phyloP scores from a whole-genome alignment of 352 stramenopile species.

The Phytophthora pisi region DNA sequence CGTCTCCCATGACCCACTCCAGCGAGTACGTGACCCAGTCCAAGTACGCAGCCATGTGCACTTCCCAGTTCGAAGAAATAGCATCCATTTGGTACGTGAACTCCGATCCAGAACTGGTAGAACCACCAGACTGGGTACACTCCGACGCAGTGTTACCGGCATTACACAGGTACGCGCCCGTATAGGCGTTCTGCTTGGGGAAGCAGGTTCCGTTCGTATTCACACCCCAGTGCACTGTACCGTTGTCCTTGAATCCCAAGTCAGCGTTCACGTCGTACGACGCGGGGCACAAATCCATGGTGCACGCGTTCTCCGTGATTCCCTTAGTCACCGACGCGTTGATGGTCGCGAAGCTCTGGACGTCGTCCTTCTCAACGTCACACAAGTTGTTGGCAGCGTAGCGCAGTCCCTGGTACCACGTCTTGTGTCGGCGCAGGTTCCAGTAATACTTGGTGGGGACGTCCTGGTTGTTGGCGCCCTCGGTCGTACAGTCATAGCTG shows the following conservation, averaged over 20 bases:
- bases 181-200: constrained; percentile 46
- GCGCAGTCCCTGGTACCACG: constrained; percentile 65
- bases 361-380: constrained; percentile 11
- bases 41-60: constrained; percentile 70
- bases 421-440: constrained; percentile 47
- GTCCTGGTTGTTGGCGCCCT: constrained; percentile 45
- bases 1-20: constrained; percentile 44
- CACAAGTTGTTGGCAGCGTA: constrained; percentile 67
- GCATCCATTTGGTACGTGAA: constrained; percentile 85
- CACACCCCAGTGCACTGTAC: constrained; percentile 32
- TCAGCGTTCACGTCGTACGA: constrained; percentile 63
- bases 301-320: constrained; percentile 53
- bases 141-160: constrained; percentile 30
- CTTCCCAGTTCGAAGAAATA: constrained; percentile 79
- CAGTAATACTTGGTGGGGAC: constrained; percentile 41
- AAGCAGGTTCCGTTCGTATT: constrained; percentile 45
- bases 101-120: constrained; percentile 10
- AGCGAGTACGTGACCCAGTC: constrained; percentile 58
- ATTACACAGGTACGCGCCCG: constrained; percentile 39
- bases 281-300: constrained; percentile 34
- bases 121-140: constrained; percentile 22
- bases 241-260: constrained; percentile 33
- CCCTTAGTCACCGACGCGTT: constrained; percentile 34
- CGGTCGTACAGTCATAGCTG: constrained; percentile 36
- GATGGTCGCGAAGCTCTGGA: constrained; percentile 48